Base-by-base conservation (phyloP, 139 green algal species). In the Chlorella sp. region DNA sequence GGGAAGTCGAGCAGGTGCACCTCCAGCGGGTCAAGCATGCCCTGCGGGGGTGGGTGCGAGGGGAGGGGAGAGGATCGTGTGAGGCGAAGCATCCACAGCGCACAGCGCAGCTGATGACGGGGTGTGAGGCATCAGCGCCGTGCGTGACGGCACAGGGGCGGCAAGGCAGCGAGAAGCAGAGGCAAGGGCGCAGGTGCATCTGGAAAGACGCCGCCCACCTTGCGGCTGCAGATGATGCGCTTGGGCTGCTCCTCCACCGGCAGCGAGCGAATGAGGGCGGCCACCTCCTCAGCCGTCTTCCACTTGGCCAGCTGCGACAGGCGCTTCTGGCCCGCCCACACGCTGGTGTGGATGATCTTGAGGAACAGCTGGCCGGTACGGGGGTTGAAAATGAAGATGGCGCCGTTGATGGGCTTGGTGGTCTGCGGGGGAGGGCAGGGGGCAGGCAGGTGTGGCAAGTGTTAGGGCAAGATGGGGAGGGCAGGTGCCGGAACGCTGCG, bases 301-400 rank as follows among this genome's bases (percentile, higher is more conserved):
- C 97, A 99, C 91, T 99, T 99, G 78, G 97, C 95, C 69, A 99
- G 94, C 82, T 99, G 97, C 36, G 90, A 93, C 56, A 99, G 94
- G 51, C 97, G 97, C 94, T 99, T 99, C 95, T 99, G 97, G 8
- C 97, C 97, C 26, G 97, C 97, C 97, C 97, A 99, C 87, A 99
- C 97, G 51, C 85, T 94, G 67, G 97, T 99, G 94, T 99, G 97
- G 87, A 99, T 99, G 93, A 99, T 98, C 93, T 99, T 99, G 20
- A 99, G 90, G 91, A 98, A 99, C 22, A 99, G 95, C 92, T 99
- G 97, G 34, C 97, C 97, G 17, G 95, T 98, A 85, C 97, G 93
- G 41, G 97, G 97, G 93, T 99, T 99, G 96, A 99, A 99, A 92
- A 99, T 99, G 93, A 99, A 99, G 93, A 99, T 99, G 88, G 95